These are phyloP conservation scores for Tremellales sp. DNA, from an alignment of 1,284 basidiomycete genomes.

Conservation along the genomic window DNA sequence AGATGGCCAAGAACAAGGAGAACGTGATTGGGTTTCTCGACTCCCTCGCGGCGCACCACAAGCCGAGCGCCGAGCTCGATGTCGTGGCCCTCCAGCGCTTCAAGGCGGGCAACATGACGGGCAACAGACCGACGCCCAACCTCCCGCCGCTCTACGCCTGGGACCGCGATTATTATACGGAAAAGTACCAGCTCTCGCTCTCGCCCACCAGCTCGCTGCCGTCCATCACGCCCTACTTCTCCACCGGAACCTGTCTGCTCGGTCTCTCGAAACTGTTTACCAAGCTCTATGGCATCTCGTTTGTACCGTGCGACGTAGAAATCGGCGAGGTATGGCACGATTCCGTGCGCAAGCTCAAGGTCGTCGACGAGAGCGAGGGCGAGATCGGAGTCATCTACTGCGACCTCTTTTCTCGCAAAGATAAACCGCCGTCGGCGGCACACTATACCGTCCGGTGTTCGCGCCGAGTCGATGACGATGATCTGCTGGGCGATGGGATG, in stretches of 20 bases:
- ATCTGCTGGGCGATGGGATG: constrained; percentile 61
- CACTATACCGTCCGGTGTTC: constrained; percentile 98
- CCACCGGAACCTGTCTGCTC: constrained; percentile 80
- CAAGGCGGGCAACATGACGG: constrained; percentile 65
- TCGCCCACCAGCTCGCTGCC: constrained; percentile 62
- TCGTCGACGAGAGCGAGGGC: constrained; percentile 73
- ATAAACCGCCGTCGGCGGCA: constrained; percentile 87
- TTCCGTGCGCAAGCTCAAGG: constrained; percentile 86
- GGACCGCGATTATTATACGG: constrained; percentile 82
- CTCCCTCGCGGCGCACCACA: constrained; percentile 70
- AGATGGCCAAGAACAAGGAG: constrained; percentile 91
- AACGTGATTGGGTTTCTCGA: constrained; percentile 81
- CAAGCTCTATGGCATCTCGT: constrained; percentile 79
- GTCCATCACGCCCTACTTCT: constrained; percentile 63
- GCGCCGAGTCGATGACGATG: constrained; percentile 84
- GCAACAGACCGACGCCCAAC: constrained; percentile 18
- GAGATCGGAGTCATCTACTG: constrained; percentile 91
- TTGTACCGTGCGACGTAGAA: constrained; percentile 60
- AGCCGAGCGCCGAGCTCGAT: constrained; percentile 67
- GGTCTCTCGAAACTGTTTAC: constrained; percentile 79
- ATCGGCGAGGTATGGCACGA: constrained; percentile 85
- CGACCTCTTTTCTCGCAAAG: constrained; percentile 79
- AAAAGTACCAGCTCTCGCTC: constrained; percentile 43
- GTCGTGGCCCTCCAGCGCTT: constrained; percentile 65
- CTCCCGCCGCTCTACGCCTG: constrained; percentile 75